These are phyloP conservation scores for Lactarius vividus DNA, from an alignment of 768 basidiomycete genomes.

Conservation along the genomic window DNA sequence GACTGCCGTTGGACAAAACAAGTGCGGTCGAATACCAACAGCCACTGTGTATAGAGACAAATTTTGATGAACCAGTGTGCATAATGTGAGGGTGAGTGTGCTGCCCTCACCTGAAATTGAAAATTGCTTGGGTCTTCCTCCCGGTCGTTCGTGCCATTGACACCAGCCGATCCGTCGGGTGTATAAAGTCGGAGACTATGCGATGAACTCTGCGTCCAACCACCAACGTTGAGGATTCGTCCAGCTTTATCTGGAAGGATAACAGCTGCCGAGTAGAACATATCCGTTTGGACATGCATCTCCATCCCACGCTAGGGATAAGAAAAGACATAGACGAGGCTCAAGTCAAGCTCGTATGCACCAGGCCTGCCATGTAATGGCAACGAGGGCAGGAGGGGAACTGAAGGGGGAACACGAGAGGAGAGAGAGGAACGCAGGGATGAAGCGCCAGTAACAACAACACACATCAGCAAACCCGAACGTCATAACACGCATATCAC, in stretches of 20 bases:
- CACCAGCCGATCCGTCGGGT: constrained; percentile 63
- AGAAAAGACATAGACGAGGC: constrained; percentile 43
- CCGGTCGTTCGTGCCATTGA: constrained; percentile 78
- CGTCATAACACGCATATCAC: too few species aligned
- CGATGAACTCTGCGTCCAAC: constrained; percentile 69
- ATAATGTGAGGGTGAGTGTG: too few species aligned
- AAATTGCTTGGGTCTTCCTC: constrained; percentile 63
- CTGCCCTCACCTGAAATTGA: constrained; percentile 55
- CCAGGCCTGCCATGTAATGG: too few species aligned
- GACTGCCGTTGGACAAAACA: constrained; percentile 67
- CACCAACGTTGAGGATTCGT: constrained; percentile 63
- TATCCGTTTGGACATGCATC: constrained; percentile 75
- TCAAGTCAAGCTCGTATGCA: constrained; percentile 74
- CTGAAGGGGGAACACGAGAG: too few species aligned
- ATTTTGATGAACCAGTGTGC: too few species aligned
- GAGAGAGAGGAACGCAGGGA: too few species aligned
- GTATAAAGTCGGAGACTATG: constrained; percentile 73
- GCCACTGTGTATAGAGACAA: constrained; percentile 48
- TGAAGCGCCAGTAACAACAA: too few species aligned
- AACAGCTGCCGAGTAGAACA: constrained; percentile 74
- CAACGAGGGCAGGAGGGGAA: too few species aligned
- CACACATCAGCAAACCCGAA: too few species aligned
- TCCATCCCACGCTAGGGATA: constrained; percentile 69
- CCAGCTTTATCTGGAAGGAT: constrained; percentile 73
- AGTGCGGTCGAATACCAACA: constrained; percentile 74